Conservation (phyloP, 192 early-diverging fungal species). For the Entomortierella chlamydospora region DNA sequence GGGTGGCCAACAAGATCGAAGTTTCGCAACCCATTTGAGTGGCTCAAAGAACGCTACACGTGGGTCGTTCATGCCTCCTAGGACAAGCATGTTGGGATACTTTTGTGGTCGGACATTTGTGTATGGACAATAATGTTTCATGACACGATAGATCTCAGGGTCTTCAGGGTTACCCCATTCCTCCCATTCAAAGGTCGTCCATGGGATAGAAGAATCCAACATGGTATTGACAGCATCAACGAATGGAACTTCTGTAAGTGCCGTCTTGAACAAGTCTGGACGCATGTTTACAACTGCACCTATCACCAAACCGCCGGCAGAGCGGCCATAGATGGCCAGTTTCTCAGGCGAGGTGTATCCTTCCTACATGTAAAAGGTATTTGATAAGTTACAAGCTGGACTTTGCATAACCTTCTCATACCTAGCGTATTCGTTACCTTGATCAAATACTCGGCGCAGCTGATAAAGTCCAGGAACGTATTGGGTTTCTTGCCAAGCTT, state of each 20-base stretch:
- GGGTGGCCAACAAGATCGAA: conserved; percentile 59
- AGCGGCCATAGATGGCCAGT: conserved; percentile 60
- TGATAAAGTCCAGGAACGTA: conserved; percentile 76
- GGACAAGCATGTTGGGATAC: conserved; percentile 76
- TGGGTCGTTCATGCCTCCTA: conserved; percentile 83
- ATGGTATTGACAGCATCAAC: conserved; percentile 89
- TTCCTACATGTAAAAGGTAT: conserved; percentile 10
- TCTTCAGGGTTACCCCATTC: conserved; percentile 82
- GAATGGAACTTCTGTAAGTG: conserved; percentile 84
- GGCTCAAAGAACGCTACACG: conserved; percentile 89
- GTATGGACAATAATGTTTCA: conserved; percentile 74
- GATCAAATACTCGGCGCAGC: conserved; percentile 73
- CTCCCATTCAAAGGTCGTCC: conserved; percentile 75
- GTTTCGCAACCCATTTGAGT: conserved; percentile 85
- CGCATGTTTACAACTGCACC: conserved; percentile 70
- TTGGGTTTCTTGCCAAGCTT: conserved; percentile 77
- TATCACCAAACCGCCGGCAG: conserved; percentile 44
- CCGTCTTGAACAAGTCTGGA: conserved; percentile 79
- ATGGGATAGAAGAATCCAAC: conserved; percentile 78
- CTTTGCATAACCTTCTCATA: no score
- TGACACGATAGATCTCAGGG: conserved; percentile 61
- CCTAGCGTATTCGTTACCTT: conserved; percentile 57
- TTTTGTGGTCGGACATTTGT: conserved; percentile 62
- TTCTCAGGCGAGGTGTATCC: conserved; percentile 59
- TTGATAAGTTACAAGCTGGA: not conserved